Evolutionary conservation across 164 flowering plant species (phyloP).

Genomic region (Aristolochia californica): DNA sequence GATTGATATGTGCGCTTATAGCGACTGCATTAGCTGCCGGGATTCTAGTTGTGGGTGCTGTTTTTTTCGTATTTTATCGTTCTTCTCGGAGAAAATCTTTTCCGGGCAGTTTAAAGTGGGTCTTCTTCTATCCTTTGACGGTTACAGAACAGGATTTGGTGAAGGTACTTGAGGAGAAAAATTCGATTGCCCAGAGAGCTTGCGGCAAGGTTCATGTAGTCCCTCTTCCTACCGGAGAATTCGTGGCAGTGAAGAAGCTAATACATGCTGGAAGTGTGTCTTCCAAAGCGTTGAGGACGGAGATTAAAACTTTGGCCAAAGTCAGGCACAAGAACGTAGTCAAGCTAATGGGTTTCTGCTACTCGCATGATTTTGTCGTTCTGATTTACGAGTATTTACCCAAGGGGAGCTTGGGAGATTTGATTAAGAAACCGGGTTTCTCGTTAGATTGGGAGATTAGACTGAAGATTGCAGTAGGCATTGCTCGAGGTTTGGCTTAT

Average conservation of each 20-base stretch:
- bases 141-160: conserved; percentile 62
- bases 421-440: conserved; percentile 27
- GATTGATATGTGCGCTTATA: conserved; percentile 33
- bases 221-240: conserved; percentile 56
- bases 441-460: conserved; percentile 48
- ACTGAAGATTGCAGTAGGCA: conserved; percentile 59
- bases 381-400: conserved; percentile 55
- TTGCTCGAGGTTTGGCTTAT: conserved; percentile 73
- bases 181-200: conserved; percentile 33
- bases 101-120: conserved; percentile 29
- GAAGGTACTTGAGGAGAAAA: conserved; percentile 49
- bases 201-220: conserved; percentile 55
- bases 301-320: conserved; percentile 67
- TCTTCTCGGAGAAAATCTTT: conserved; percentile 24
- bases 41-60: conserved; percentile 28
- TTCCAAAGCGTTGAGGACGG: conserved; percentile 47
- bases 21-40: conserved; percentile 35
- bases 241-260: conserved; percentile 62
- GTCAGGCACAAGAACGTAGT: conserved; percentile 64
- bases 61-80: conserved; percentile 25
- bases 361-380: conserved; percentile 44
- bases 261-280: conserved; percentile 33
- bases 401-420: conserved; percentile 62
- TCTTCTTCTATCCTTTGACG: conserved; percentile 64
- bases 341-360: conserved; percentile 59